These are phyloP conservation scores for Suillus ampliporus DNA, from an alignment of 768 basidiomycete genomes.

Conservation along the genomic window DNA sequence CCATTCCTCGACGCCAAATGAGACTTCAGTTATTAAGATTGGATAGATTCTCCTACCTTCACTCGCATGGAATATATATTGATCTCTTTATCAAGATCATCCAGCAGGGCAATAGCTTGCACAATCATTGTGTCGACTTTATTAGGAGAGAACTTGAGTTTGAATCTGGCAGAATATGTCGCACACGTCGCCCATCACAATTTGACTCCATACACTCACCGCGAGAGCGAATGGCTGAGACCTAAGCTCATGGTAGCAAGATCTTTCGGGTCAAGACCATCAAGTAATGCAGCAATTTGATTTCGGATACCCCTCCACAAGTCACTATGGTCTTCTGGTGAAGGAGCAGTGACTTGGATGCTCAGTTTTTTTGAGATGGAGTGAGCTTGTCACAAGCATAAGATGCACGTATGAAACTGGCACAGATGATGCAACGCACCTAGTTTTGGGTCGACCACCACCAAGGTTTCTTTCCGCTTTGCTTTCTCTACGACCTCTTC, in stretches of 20 bases:
- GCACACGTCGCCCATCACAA: constrained; percentile 14
- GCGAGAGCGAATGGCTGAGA: constrained; percentile 94
- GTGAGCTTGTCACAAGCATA: constrained; percentile 53
- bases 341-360: constrained; percentile 77
- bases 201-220: constrained; percentile 51
- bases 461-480: constrained; percentile 83
- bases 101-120: constrained; percentile 96
- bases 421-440: constrained; percentile 56
- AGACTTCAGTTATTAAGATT: background rate
- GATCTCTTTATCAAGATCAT: constrained; percentile 99
- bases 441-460: constrained; percentile 90
- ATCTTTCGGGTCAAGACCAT: constrained; percentile 92
- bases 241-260: constrained; percentile 97
- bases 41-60: constrained; percentile 64
- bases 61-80: constrained; percentile 99
- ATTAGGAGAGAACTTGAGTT: constrained; percentile 99
- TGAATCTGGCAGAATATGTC: constrained; percentile 65
- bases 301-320: constrained; percentile 95
- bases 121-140: constrained; percentile 99
- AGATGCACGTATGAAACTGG: constrained; percentile 9
- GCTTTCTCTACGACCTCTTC: constrained; percentile 88
- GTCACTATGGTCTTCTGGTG: constrained; percentile 65
- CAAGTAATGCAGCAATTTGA: constrained; percentile 85
- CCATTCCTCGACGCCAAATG: constrained; percentile 78
- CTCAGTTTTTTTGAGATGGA: constrained; percentile 94